phyloP scores from a whole-genome alignment of 306 rosid species.

The Vigna unguiculata region DNA sequence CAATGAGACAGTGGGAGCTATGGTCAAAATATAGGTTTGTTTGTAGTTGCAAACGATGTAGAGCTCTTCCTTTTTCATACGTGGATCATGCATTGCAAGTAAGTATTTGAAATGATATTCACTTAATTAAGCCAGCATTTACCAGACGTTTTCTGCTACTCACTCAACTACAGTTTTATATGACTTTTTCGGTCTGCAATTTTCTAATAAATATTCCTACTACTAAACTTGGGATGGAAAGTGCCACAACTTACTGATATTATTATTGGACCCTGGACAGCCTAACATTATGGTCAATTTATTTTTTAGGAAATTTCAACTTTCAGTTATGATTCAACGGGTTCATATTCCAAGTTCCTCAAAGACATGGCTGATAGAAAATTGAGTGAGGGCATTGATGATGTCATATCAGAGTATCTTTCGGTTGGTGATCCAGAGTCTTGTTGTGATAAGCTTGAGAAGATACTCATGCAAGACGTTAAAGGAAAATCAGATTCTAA shows the following conservation, averaged over 20 bases:
- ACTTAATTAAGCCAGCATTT: neutral
- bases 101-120: conserved; percentile 39
- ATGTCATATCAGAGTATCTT: conserved; percentile 65
- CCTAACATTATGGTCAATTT: conserved; percentile 30
- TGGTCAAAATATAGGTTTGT: conserved; percentile 75
- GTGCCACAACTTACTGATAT: neutral
- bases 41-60: conserved; percentile 72
- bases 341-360: conserved; percentile 36
- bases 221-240: neutral
- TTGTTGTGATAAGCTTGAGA: conserved; percentile 67
- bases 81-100: conserved; percentile 78
- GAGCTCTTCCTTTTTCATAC: conserved; percentile 50
- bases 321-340: conserved; percentile 37
- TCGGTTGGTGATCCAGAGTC: conserved; percentile 59
- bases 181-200: neutral
- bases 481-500: conserved; percentile 46
- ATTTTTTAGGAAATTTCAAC: conserved; percentile 64
- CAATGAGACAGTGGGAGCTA: conserved; percentile 66
- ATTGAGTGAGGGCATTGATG: conserved; percentile 56
- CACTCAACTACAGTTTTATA: neutral
- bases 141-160: conserved; percentile 6
- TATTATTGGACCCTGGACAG: neutral
- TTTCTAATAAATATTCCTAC: conserved; percentile 5
- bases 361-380: conserved; percentile 51
- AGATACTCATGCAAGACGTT: conserved; percentile 46